Conservation (phyloP, 176 grass and related monocot genomes). For the Otatea glauca region DNA sequence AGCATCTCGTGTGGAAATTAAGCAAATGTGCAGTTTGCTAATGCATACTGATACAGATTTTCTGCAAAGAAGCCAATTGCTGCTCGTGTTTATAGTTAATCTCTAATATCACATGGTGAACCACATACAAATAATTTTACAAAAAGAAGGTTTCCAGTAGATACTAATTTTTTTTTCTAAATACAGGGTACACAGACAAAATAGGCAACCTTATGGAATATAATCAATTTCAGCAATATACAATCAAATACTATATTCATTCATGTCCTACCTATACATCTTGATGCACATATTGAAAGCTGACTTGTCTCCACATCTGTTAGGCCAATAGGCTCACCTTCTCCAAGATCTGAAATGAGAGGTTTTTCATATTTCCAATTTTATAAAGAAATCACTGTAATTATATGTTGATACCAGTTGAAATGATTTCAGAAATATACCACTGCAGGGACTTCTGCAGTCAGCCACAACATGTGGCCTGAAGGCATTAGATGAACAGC, state of each 20-base stretch:
- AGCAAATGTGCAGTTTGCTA: slow-evolving; percentile 25
- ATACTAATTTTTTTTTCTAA: neutral
- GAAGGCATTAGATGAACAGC: slow-evolving; percentile 39
- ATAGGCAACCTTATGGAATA: slow-evolving; percentile 13
- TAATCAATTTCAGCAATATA: slow-evolving; percentile 16
- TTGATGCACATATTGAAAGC: slow-evolving; percentile 43
- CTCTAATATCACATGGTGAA: slow-evolving; percentile 5
- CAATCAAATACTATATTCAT: neutral
- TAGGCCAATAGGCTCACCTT: slow-evolving; percentile 41
- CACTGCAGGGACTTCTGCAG: slow-evolving; percentile 15
- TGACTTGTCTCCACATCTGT: slow-evolving; percentile 40
- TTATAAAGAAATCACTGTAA: slow-evolving; percentile 28
- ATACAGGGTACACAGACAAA: slow-evolving; percentile 25
- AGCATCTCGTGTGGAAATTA: slow-evolving; percentile 19
- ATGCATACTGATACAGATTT: slow-evolving; percentile 21
- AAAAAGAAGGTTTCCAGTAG: slow-evolving; percentile 9
- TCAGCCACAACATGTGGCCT: slow-evolving; percentile 17
- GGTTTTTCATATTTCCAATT: slow-evolving; percentile 40
- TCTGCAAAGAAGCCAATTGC: neutral
- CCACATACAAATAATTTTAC: slow-evolving; percentile 18
- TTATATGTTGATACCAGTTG: slow-evolving; percentile 21
- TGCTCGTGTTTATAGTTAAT: neutral
- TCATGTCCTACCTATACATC: slow-evolving; percentile 37
- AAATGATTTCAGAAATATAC: slow-evolving; percentile 46
- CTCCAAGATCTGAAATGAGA: slow-evolving; percentile 41